These are phyloP conservation scores for Suillus alpinus DNA, from an alignment of 768 basidiomycete genomes.

Conservation along the genomic window DNA sequence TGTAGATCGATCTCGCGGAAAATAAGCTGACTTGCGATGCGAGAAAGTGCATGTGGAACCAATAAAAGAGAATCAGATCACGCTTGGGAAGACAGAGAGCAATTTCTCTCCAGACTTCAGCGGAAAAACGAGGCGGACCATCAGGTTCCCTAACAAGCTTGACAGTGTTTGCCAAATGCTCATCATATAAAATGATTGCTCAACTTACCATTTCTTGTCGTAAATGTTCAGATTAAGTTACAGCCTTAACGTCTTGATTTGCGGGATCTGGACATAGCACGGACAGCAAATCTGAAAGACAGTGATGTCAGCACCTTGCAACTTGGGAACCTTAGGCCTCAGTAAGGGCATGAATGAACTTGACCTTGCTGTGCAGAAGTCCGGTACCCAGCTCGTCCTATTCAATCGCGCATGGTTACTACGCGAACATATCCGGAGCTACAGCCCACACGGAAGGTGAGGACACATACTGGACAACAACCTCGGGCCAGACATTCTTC, in stretches of 20 bases:
- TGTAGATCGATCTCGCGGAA: slow-evolving; percentile 65
- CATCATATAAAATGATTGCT: slow-evolving; percentile 3
- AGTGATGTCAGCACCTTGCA: background rate
- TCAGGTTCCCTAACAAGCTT: slow-evolving; percentile 36
- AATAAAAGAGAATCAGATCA: slow-evolving; percentile 62
- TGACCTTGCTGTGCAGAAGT: slow-evolving; percentile 66
- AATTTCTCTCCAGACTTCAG: slow-evolving; percentile 72
- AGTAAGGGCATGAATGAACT: background rate
- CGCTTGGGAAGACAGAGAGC: slow-evolving; percentile 57
- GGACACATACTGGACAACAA: slow-evolving; percentile 31
- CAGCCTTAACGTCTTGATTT: slow-evolving; percentile 63
- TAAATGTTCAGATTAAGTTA: slow-evolving; percentile 51
- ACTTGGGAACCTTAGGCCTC: no score
- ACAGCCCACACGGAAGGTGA: slow-evolving; percentile 8
- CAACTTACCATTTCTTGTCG: slow-evolving; percentile 55
- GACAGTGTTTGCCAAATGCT: background rate
- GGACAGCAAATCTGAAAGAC: slow-evolving; percentile 56
- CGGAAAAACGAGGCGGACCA: slow-evolving; percentile 47
- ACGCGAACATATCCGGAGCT: slow-evolving; percentile 22
- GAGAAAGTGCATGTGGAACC: slow-evolving; percentile 64
- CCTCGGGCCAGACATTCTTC: no score
- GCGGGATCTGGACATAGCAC: slow-evolving; percentile 63
- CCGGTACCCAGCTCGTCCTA: slow-evolving; percentile 44
- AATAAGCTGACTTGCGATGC: slow-evolving; percentile 60
- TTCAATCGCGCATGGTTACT: slow-evolving; percentile 20